Base-by-base conservation (phyloP, 2,329 filamentous ascomycete species). In the Claviceps pazoutovae region DNA sequence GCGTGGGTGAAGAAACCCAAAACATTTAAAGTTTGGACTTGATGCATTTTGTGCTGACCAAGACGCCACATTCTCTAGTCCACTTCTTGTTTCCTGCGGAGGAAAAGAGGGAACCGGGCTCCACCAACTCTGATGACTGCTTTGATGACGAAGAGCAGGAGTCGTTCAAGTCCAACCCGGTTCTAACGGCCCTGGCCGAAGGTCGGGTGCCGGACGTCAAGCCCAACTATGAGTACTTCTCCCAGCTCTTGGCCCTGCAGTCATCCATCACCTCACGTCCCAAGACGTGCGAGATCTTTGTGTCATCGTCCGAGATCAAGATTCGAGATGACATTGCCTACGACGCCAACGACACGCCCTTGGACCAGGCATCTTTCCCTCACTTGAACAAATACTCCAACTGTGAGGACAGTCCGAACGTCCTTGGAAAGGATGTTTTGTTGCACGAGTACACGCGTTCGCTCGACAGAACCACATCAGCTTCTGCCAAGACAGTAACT, bases 161-260 rank as follows among this genome's bases (percentile, higher is more conserved):
- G 60, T 82, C 78, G 7, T 80, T 83, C 70, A 83, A 83, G 66
- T 75, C 78, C 53, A 80, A 84, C 63, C 73, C 78, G 3, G 78
- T 82, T n/a, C 68, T 84, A 54, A 75, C 73, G 52, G 80, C 80
- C 8, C 71, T 84, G 37, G 74, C 79, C 8, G 73, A 82, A 58
- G 72, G 73, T 21, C 70, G 74, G 30, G 69, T 81, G 41, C 78
- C 78, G 1, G 73, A 77, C 30, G 76, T 80, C 58, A 72, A 74
- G 57, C 77, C 77, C 47, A 81, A 81, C 64, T 82, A 80, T 57
- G 75, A 79, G 53, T 81, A 82, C 64, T 81, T 80, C 59, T 71
- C 72, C 11, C 72, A 76, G 60, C 73, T 81, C 4, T 64, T 82
- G 17, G 70, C 68, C 17, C 70, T 77, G 46, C 76, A 80, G 62